Evolutionary conservation across 768 basidiomycete genomes (phyloP).

Genomic region (Hydnum rufescens): DNA sequence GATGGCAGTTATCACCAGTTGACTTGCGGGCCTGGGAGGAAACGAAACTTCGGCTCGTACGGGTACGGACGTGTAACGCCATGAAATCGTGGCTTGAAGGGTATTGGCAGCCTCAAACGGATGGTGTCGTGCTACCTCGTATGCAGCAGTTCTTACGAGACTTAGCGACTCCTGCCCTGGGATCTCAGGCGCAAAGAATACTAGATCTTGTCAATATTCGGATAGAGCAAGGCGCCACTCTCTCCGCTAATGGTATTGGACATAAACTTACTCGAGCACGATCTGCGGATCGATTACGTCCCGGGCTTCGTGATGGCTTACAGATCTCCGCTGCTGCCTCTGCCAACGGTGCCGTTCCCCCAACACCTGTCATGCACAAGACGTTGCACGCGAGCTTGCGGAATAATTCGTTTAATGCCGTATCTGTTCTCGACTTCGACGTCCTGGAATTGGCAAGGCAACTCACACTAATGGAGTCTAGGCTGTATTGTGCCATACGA

Average conservation of each 20-base stretch:
- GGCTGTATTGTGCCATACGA: conserved; percentile 65
- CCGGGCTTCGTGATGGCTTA: too few species aligned
- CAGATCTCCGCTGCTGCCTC: background rate
- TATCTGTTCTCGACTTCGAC: conserved; percentile 80
- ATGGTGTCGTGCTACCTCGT: conserved; percentile 33
- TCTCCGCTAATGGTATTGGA: background rate
- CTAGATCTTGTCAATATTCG: background rate
- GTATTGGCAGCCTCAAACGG: conserved; percentile 67
- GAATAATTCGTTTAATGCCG: conserved; percentile 37
- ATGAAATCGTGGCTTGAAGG: conserved; percentile 87
- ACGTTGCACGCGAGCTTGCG: conserved; percentile 46
- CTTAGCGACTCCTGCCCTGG: background rate
- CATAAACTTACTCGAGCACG: background rate
- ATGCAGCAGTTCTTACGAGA: conserved; percentile 11
- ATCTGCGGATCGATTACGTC: background rate
- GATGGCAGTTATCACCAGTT: conserved; percentile 28
- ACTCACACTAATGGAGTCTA: conserved; percentile 82
- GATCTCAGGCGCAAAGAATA: background rate
- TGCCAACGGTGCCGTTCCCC: conserved; percentile 28
- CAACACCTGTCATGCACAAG: conserved; percentile 61
- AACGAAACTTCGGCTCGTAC: conserved; percentile 72
- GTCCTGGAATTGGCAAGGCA: conserved; percentile 82
- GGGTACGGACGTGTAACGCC: conserved; percentile 78
- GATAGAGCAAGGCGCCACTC: background rate
- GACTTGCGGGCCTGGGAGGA: conserved; percentile 64